Evolutionary conservation across 805 yeast genomes (phyloP).

Genomic region (Lachancea waltii): DNA sequence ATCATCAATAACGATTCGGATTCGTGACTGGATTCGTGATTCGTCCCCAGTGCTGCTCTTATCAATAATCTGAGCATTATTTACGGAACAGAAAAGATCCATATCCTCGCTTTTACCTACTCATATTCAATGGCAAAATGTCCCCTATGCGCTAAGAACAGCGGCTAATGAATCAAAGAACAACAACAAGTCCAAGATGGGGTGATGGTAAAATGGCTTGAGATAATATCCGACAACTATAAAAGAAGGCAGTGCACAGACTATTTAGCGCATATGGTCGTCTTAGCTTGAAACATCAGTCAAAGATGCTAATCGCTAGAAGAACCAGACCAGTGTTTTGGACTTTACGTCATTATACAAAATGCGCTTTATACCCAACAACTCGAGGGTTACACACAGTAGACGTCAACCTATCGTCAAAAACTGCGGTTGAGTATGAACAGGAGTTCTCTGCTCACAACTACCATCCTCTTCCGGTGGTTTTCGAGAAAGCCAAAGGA

Average conservation of each 20-base stretch:
- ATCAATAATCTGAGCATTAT: neutral
- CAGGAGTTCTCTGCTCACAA: slow-evolving; percentile 86
- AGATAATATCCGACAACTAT: no score
- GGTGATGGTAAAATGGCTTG: no score
- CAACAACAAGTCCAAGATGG: neutral
- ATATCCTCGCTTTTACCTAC: neutral
- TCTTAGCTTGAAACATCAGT: no score
- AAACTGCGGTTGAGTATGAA: slow-evolving; percentile 62
- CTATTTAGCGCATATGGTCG: no score
- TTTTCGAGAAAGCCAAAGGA: slow-evolving; percentile 80
- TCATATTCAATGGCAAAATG: neutral
- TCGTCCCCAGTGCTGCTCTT: neutral
- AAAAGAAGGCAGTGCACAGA: no score
- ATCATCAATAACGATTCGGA: neutral
- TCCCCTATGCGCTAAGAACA: neutral
- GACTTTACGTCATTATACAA: neutral
- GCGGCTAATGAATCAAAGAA: neutral
- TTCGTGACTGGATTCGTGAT: neutral
- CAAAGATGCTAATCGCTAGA: no score
- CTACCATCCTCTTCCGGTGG: slow-evolving; percentile 95
- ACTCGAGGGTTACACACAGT: no score
- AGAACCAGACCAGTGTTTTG: no score
- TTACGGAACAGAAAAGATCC: neutral
- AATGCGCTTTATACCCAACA: no score
- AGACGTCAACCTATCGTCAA: slow-evolving; percentile 48